Percentiles rank a stretch among this genome's conserved stretches.
phyloP scores from a whole-genome alignment of 2,329 filamentous ascomycete species.

The Fusarium hostae region DNA sequence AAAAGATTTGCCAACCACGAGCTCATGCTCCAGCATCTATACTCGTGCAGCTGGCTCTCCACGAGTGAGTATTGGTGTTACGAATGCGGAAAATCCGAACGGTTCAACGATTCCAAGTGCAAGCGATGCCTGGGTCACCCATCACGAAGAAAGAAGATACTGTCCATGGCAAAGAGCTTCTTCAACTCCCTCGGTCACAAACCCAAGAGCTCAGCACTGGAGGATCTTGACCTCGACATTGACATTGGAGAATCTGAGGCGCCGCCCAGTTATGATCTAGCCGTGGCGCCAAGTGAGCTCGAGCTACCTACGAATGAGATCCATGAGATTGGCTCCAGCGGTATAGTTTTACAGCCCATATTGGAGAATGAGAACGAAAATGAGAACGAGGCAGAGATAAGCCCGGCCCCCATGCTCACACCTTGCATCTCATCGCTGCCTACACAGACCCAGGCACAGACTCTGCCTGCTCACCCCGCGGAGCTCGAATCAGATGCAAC shows the following conservation, averaged over 20 bases:
- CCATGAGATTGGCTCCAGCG: conserved; percentile 63
- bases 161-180: conserved; percentile 65
- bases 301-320: conserved; percentile 64
- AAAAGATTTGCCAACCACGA: conserved; percentile 63
- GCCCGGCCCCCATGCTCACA: conserved; percentile 18
- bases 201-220: conserved; percentile 50
- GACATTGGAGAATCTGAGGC: conserved; percentile 50
- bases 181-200: conserved; percentile 64
- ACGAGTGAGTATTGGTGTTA: conserved; percentile 67
- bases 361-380: conserved; percentile 36
- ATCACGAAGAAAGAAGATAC: conserved; percentile 62
- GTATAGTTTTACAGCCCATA: conserved; percentile 51
- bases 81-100: conserved; percentile 63
- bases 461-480: conserved; percentile 38
- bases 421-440: conserved; percentile 38
- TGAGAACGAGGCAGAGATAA: conserved; percentile 36
- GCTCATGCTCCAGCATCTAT: conserved; percentile 64
- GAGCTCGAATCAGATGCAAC: conserved; percentile 43
- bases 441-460: conserved; percentile 13
- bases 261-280: conserved; percentile 61
- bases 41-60: conserved; percentile 59
- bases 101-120: conserved; percentile 63
- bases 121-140: conserved; percentile 61
- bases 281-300: conserved; percentile 48
- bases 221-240: conserved; percentile 44